phyloP scores from a whole-genome alignment of 352 stramenopile species.

The Pythium dissotocum region DNA sequence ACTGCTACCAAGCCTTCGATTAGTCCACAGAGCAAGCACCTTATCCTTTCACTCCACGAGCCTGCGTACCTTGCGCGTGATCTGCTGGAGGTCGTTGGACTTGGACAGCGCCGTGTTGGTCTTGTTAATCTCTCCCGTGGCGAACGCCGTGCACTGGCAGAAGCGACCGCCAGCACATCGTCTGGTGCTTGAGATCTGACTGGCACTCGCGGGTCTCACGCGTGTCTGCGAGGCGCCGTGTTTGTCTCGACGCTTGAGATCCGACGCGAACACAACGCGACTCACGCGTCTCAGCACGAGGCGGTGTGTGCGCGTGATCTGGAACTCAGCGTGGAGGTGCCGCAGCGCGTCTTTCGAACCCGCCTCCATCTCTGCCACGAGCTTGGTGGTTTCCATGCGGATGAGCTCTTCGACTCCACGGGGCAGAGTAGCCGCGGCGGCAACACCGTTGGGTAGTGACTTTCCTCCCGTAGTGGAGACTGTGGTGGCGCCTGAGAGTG shows the following conservation, averaged over 20 bases:
- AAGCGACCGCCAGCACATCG: conserved; percentile 44
- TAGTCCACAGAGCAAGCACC: not conserved
- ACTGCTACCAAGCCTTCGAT: conserved; percentile 30
- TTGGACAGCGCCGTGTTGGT: conserved; percentile 23
- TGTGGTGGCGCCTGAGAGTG: not conserved
- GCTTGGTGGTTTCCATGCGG: conserved; percentile 40
- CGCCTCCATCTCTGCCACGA: conserved; percentile 50
- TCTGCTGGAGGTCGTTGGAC: conserved; percentile 46
- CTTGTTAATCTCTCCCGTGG: conserved; percentile 26
- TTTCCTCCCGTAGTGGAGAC: not conserved
- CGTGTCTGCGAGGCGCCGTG: not conserved
- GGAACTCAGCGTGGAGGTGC: conserved; percentile 56
- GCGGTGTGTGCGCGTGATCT: conserved; percentile 51
- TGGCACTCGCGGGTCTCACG: conserved; percentile 6
- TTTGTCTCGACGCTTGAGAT: conserved; percentile 29
- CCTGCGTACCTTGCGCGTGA: conserved; percentile 51
- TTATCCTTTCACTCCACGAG: too few relatives aligned
- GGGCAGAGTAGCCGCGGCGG: not conserved
- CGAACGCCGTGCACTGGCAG: conserved; percentile 44
- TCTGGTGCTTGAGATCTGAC: conserved; percentile 19
- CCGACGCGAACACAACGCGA: conserved; percentile 55
- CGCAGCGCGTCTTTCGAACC: conserved; percentile 44
- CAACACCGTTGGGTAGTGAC: not conserved
- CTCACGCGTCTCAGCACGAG: conserved; percentile 60
- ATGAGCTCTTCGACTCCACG: conserved; percentile 48